Base-by-base conservation (phyloP, 139 green algal species). In the Picochlorum sp. region DNA sequence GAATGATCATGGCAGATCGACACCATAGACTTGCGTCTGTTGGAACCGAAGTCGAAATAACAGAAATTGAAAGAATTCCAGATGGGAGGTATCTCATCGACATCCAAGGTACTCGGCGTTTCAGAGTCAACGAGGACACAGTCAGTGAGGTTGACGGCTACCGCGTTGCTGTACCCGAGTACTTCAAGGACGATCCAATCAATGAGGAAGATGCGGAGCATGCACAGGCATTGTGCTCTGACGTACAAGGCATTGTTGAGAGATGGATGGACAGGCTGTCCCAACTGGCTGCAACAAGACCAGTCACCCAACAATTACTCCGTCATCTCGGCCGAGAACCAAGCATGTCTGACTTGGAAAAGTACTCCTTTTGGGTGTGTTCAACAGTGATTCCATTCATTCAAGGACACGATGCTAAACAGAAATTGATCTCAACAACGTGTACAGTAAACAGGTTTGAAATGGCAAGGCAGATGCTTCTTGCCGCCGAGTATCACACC, bases 71-170 rank as follows among this genome's bases (percentile, higher is more conserved):
- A 56, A 74, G 80, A 20, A 82, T 82, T 50, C 84, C 84, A 6
- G 88, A 95, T 49, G 88, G 88, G 18, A 71, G 85, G 2, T 92
- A 78, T 58, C 83, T 85, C 64, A 51, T 94, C 13, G 85, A 92
- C 68, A 62, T 94, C 6, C 41, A 79, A 6, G 86, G 81, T 2
- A 47, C 71, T 45, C 75, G 77, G n/a, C 79, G 86, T 26, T 78
- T 92, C 49, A 20, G 45, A 13, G 64, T 87, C 4, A 23, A 41
- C 0, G 57, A 69, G 6, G 30, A 46, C 10, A 54, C 47, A 13
- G 34, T 41, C 7, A 74, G 69, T 49, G 86, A 95, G 60, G 68
- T 72, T 65, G 87, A 94, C 58, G 85, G 85, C 1, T 95, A 94
- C 74, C 74, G 84, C 2, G 70, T 91, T 24, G 85, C 68, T 6